A percentile compares a stretch with the other conserved stretches of the same genome.
phyloP scores from a whole-genome alignment of 805 yeast genomes.

The Saturnispora quitensis region DNA sequence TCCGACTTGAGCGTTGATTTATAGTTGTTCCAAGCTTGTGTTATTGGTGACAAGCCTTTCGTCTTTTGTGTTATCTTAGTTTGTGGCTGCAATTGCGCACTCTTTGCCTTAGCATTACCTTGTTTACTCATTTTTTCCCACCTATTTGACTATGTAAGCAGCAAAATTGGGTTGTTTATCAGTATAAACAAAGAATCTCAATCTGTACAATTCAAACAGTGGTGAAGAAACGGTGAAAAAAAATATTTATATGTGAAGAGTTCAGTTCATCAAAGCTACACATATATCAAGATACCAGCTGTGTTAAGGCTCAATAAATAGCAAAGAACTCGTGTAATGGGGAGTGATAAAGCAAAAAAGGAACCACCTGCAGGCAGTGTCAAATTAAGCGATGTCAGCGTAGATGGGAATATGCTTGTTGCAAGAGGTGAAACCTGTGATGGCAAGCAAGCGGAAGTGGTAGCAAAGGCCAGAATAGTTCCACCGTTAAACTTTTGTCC shows the following conservation, averaged over 20 bases:
- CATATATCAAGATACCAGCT: neutral
- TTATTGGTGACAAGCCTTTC: neutral
- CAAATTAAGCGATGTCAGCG: neutral
- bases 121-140: neutral
- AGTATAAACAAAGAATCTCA: neutral
- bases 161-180: neutral
- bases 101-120: neutral
- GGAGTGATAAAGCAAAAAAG: neutral
- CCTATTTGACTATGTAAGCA: neutral
- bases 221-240: neutral
- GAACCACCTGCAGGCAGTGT: neutral
- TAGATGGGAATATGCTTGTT: constrained; percentile 1
- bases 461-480: constrained; percentile 40
- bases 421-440: neutral
- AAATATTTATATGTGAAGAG: neutral
- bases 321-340: neutral
- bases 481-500: constrained; percentile 96
- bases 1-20: constrained; percentile 10
- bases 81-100: neutral
- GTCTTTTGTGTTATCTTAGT: neutral
- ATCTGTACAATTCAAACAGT: neutral
- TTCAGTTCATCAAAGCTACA: neutral
- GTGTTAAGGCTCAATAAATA: neutral
- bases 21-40: neutral
- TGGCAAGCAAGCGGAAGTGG: constrained; percentile 41